Percentiles rank a stretch among this genome's conserved stretches.
Conservation (phyloP, 2,329 filamentous ascomycete species). For the Botrytis porri region DNA sequence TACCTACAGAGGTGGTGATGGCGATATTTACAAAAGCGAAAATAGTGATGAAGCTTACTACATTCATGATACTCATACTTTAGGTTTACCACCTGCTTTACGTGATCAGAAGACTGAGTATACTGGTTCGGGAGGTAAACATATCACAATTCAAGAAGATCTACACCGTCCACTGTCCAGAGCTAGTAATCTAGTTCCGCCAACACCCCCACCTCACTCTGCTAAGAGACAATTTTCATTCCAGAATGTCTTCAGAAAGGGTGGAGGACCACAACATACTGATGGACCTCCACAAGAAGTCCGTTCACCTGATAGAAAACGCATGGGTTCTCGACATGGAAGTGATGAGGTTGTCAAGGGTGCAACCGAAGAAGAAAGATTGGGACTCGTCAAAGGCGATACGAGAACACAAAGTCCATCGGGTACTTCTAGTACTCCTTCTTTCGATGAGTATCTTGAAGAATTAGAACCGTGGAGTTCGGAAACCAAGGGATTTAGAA, state of each 20-base stretch:
- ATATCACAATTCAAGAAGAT: slow-evolving; percentile 48
- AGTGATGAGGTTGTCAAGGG: slow-evolving; percentile 44
- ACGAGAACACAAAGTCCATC: slow-evolving; percentile 34
- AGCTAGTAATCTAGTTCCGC: slow-evolving; percentile 41
- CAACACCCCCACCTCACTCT: slow-evolving; percentile 57
- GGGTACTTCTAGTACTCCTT: slow-evolving; percentile 23
- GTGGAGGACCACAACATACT: slow-evolving; percentile 17
- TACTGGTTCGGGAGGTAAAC: slow-evolving; percentile 46
- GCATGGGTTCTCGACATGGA: slow-evolving; percentile 43
- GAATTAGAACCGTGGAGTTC: slow-evolving; percentile 17
- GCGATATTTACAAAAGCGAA: slow-evolving; percentile 23
- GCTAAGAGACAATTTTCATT: slow-evolving; percentile 86
- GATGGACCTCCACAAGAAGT: slow-evolving; percentile 29
- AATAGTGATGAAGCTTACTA: slow-evolving; percentile 44
- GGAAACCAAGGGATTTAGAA: slow-evolving; percentile 3
- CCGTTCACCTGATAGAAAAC: slow-evolving; percentile 40
- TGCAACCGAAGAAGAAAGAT: slow-evolving; percentile 75
- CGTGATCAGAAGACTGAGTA: slow-evolving; percentile 47
- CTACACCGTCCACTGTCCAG: slow-evolving; percentile 20
- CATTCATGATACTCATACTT: slow-evolving; percentile 44
- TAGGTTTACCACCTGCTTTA: slow-evolving; percentile 46
- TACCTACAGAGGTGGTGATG: slow-evolving; percentile 43
- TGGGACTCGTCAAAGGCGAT: slow-evolving; percentile 80
- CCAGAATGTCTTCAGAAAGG: slow-evolving; percentile 67
- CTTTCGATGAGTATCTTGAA: slow-evolving; percentile 30